These are phyloP conservation scores for Penicillium sp. DNA, from an alignment of 2,329 filamentous ascomycete species.

Conservation along the genomic window DNA sequence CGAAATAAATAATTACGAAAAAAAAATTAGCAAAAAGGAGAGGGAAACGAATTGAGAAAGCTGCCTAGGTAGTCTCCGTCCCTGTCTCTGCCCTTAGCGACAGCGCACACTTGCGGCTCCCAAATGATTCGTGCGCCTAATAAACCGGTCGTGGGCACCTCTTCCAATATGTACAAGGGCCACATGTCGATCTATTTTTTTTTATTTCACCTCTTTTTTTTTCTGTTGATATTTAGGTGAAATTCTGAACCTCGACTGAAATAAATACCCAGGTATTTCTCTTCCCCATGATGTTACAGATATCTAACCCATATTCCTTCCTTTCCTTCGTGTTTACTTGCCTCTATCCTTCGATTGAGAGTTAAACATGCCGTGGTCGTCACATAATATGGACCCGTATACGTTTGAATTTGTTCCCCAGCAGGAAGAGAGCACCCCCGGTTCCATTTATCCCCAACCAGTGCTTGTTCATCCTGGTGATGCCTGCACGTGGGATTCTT, in stretches of 20 bases:
- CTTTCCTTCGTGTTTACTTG: not conserved
- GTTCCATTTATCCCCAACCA: not conserved
- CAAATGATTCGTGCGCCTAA: slow-evolving; percentile 15
- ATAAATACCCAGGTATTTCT: not conserved
- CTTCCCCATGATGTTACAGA: not conserved
- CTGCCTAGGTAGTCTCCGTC: slow-evolving; percentile 14
- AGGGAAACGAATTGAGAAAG: not conserved
- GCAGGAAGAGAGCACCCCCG: not conserved
- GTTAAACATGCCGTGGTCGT: not conserved
- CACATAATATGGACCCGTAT: not conserved
- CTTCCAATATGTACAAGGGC: not conserved
- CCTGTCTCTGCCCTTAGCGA: slow-evolving; percentile 28
- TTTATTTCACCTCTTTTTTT: not conserved
- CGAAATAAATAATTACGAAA: too few relatives aligned
- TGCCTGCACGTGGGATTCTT: not conserved
- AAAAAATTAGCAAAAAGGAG: too few relatives aligned
- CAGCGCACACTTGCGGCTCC: slow-evolving; percentile 25
- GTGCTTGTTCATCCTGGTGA: not conserved
- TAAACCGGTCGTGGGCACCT: not conserved
- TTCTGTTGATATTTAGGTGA: not conserved
- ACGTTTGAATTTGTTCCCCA: not conserved
- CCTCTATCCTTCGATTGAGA: not conserved
- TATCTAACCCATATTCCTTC: not conserved
- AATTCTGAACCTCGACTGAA: not conserved
- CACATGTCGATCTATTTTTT: not conserved